Percentiles rank a stretch among this genome's conserved stretches.
phyloP scores from a whole-genome alignment of 345 rosid genomes.

The Salix caprea region DNA sequence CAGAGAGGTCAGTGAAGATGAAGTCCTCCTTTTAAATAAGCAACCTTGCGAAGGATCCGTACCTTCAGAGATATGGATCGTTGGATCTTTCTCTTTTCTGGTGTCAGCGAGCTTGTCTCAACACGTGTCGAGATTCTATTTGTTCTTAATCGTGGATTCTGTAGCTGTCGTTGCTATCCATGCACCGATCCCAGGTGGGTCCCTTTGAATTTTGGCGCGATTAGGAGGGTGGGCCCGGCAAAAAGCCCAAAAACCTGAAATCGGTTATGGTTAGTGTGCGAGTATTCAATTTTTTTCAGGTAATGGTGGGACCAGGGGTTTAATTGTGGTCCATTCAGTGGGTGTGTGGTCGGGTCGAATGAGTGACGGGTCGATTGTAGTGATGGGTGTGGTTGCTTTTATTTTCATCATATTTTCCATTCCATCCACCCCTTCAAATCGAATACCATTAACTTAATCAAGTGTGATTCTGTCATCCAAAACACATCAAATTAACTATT shows the following conservation, averaged over 20 bases:
- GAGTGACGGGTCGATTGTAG: not conserved
- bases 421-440: no score
- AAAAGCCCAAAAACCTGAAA: not conserved
- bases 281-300: not conserved
- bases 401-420: not conserved
- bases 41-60: not conserved
- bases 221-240: not conserved
- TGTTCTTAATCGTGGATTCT: not conserved
- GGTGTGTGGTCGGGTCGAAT: not conserved
- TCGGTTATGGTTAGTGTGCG: not conserved
- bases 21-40: not conserved
- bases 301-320: not conserved
- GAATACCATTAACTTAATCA: no score
- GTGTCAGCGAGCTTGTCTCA: not conserved
- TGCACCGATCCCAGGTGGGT: not conserved
- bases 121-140: not conserved
- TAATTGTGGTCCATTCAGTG: not conserved
- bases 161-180: not conserved
- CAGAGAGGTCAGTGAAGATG: not conserved
- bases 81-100: not conserved
- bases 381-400: not conserved
- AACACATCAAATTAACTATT: no score
- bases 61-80: not conserved
- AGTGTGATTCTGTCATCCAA: no score
- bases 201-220: not conserved